Evolutionary conservation across 495 filamentous ascomycete genomes (phyloP).

Genomic region (Penicillium paradoxum): DNA sequence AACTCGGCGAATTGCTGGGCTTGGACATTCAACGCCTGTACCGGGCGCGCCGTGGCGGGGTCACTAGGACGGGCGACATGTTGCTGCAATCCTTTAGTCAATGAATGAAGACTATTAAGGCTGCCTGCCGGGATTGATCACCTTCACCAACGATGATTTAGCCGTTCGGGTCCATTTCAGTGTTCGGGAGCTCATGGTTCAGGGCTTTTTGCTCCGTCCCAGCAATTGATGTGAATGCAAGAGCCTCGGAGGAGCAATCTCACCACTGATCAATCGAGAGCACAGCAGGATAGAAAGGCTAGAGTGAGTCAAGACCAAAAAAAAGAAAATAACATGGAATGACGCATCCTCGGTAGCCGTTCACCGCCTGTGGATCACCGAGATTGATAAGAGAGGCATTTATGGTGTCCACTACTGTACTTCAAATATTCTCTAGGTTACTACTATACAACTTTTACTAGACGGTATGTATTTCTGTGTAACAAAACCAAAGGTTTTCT

Average conservation of each 20-base stretch:
- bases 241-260: background rate
- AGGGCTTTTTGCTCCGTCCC: background rate
- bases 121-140: slow-evolving; percentile 2
- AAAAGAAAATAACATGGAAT: slow-evolving; percentile 16
- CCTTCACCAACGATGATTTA: slow-evolving; percentile 30
- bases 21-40: slow-evolving; percentile 18
- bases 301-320: slow-evolving; percentile 9
- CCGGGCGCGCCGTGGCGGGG: slow-evolving; percentile 8
- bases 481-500: background rate
- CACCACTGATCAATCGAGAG: background rate
- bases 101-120: slow-evolving; percentile 6
- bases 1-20: slow-evolving; percentile 34
- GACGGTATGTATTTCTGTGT: background rate
- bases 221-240: slow-evolving; percentile 2
- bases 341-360: slow-evolving; percentile 22
- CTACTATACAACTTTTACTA: background rate
- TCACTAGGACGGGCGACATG: slow-evolving; percentile 19
- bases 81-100: slow-evolving; percentile 13
- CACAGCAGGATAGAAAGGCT: background rate
- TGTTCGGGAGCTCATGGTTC: slow-evolving; percentile 33
- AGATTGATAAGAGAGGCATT: slow-evolving; percentile 12
- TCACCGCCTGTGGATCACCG: slow-evolving; percentile 22
- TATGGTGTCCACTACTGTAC: background rate
- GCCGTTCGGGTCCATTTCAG: slow-evolving; percentile 32
- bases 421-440: background rate